A percentile compares a stretch with the other conserved stretches of the same genome.
These are phyloP conservation scores for Mucor lusitanicus DNA, from an alignment of 371 early-diverging fungal species.

Conservation along the genomic window DNA sequence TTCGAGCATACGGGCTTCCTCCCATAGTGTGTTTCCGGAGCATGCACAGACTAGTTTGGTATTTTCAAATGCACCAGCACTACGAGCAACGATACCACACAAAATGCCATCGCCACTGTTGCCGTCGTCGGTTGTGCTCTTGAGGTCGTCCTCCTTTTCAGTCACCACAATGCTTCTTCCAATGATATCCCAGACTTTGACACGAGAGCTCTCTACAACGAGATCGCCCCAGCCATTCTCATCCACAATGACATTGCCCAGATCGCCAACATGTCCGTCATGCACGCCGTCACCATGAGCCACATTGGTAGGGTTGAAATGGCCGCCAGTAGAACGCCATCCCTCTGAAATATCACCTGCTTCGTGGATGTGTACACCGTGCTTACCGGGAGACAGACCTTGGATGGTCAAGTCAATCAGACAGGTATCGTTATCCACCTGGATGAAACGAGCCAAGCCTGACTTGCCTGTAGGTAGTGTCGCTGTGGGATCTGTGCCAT, in stretches of 20 bases:
- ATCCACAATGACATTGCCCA: slow-evolving; percentile 71
- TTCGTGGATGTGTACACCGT: slow-evolving; percentile 77
- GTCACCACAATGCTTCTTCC: slow-evolving; percentile 83
- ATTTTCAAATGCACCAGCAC: slow-evolving; percentile 90
- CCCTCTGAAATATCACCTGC: slow-evolving; percentile 78
- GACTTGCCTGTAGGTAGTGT: slow-evolving; percentile 47
- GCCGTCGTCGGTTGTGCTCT: slow-evolving; percentile 48
- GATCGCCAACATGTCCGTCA: slow-evolving; percentile 63
- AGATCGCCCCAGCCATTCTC: slow-evolving; percentile 78
- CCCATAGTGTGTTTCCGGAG: slow-evolving; percentile 86
- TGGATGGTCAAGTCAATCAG: slow-evolving; percentile 79
- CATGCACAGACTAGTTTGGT: slow-evolving; percentile 88
- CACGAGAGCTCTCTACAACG: slow-evolving; percentile 67
- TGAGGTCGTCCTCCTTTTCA: slow-evolving; percentile 52
- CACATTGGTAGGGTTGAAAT: slow-evolving; percentile 59
- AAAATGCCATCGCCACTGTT: slow-evolving; percentile 68
- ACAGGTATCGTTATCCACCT: slow-evolving; percentile 67
- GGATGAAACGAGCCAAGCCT: slow-evolving; percentile 86
- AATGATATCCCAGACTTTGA: slow-evolving; percentile 87
- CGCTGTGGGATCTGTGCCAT: slow-evolving; percentile 38
- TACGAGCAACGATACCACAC: slow-evolving; percentile 86
- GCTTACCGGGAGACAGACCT: slow-evolving; percentile 68
- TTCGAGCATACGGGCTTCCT: slow-evolving; percentile 60
- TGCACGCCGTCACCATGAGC: slow-evolving; percentile 55
- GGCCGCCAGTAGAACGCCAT: slow-evolving; percentile 57